Percentiles rank a stretch among this genome's conserved stretches.
These are phyloP conservation scores for Candida albicans DNA, from an alignment of 1,139 yeast genomes.

Conservation along the genomic window DNA sequence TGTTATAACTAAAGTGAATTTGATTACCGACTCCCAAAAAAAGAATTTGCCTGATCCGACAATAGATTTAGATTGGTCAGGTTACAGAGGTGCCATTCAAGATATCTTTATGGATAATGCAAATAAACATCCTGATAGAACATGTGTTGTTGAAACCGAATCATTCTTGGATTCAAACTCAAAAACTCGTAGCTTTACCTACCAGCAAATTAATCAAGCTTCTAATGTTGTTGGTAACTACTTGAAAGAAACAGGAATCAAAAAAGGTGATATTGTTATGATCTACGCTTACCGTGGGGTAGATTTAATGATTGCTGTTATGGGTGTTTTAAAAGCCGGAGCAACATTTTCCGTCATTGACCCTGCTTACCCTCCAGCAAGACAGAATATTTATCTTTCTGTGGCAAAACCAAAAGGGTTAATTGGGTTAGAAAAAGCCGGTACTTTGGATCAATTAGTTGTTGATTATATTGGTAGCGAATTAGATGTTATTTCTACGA, in stretches of 20 bases:
- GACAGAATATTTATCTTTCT: slow-evolving; percentile 88
- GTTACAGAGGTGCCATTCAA: slow-evolving; percentile 92
- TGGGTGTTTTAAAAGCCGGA: slow-evolving; percentile 98
- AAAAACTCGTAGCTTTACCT: slow-evolving; percentile 71
- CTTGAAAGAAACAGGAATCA: slow-evolving; percentile 75
- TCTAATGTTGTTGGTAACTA: slow-evolving; percentile 94
- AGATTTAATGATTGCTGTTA: slow-evolving; percentile 91
- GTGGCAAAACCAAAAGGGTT: slow-evolving; percentile 94
- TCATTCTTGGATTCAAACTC: slow-evolving; percentile 57
- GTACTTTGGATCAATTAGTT: slow-evolving; percentile 72
- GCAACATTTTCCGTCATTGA: slow-evolving; percentile 98
- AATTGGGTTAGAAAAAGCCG: slow-evolving; percentile 89
- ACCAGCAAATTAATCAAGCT: slow-evolving; percentile 84
- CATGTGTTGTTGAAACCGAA: slow-evolving; percentile 91
- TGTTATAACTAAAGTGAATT: slow-evolving; percentile 59
- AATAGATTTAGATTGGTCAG: slow-evolving; percentile 81
- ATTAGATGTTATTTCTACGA: slow-evolving; percentile 66
- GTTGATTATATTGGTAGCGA: slow-evolving; percentile 72
- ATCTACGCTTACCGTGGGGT: slow-evolving; percentile 97
- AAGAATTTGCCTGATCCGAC: slow-evolving; percentile 83
- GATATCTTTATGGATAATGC: slow-evolving; percentile 91
- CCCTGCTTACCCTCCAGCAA: slow-evolving; percentile 98
- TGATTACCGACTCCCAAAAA: slow-evolving; percentile 65
- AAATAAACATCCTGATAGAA: slow-evolving; percentile 73
- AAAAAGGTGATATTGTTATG: slow-evolving; percentile 93